Conservation (phyloP, 108 stramenopile species). For the Epithemia pelagica region DNA sequence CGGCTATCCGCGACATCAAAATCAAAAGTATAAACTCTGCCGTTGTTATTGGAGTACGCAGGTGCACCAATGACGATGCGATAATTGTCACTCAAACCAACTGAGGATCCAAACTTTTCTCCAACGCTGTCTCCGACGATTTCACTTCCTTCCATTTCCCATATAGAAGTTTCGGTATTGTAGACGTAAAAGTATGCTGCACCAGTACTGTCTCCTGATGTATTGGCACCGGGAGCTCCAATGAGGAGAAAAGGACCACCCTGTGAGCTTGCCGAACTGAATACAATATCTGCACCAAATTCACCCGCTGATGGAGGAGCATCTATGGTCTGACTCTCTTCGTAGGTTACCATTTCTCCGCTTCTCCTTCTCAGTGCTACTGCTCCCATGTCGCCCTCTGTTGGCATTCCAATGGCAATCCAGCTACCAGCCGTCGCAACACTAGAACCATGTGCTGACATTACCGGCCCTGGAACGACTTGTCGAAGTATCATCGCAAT, state of each 20-base stretch:
- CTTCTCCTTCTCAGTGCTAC: not conserved
- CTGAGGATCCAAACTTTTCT: not conserved
- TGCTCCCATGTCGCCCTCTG: not conserved
- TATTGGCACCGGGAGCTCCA: not conserved
- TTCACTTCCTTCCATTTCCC: not conserved
- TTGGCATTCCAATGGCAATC: not conserved
- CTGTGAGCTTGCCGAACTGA: not conserved
- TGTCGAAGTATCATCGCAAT: not conserved
- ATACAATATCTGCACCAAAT: not conserved
- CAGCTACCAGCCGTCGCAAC: not conserved
- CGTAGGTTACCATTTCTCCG: not conserved
- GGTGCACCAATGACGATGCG: slow-evolving; percentile 1
- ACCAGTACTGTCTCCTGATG: not conserved
- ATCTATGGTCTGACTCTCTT: not conserved
- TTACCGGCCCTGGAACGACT: not conserved
- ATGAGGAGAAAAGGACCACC: not conserved
- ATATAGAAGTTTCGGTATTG: not conserved
- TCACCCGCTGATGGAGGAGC: not conserved
- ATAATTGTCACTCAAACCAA: slow-evolving; percentile 1
- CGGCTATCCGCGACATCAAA: not conserved
- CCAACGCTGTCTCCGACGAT: not conserved
- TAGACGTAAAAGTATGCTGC: not conserved
- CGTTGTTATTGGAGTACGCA: not conserved
- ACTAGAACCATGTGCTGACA: not conserved
- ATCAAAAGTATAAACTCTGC: not conserved